Percentiles rank a stretch among this genome's conserved stretches.
Conservation (phyloP, 805 yeast species). For the Danielia reshetovae region DNA sequence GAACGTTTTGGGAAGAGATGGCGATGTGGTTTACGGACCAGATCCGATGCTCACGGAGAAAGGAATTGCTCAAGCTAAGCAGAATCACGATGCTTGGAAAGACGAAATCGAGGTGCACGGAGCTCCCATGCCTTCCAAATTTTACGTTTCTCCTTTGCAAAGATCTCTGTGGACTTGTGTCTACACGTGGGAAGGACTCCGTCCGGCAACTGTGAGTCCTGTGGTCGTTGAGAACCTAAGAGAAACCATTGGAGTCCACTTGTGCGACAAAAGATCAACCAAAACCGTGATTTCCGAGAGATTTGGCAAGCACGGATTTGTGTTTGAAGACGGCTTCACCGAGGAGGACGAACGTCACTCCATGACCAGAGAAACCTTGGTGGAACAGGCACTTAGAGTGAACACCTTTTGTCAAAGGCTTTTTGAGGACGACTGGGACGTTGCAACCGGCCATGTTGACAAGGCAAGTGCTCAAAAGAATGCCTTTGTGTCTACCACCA, state of each 20-base stretch:
- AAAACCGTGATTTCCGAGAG: constrained; percentile 36
- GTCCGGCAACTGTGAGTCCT: constrained; percentile 16
- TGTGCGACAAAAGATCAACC: constrained; percentile 56
- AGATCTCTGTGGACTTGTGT: constrained; percentile 57
- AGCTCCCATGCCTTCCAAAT: constrained; percentile 53
- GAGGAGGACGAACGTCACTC: constrained; percentile 49
- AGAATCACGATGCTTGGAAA: constrained; percentile 42
- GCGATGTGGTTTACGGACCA: constrained; percentile 53
- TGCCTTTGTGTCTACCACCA: constrained; percentile 44
- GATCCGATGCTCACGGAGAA: constrained; percentile 56
- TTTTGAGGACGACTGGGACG: constrained; percentile 23
- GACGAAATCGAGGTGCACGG: constrained; percentile 39
- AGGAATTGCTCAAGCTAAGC: constrained; percentile 55
- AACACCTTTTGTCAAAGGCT: constrained; percentile 39
- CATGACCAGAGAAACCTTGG: constrained; percentile 44
- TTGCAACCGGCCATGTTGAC: constrained; percentile 13
- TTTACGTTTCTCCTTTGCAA: constrained; percentile 61
- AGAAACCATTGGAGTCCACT: constrained; percentile 57
- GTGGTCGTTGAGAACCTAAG: constrained; percentile 46
- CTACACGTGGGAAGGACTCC: constrained; percentile 45
- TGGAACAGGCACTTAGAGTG: constrained; percentile 49
- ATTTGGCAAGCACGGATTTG: constrained; percentile 31
- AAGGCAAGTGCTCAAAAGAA: constrained; percentile 19
- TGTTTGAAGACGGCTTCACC: constrained; percentile 38
- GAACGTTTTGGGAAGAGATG: constrained; percentile 51